A percentile compares a stretch with the other conserved stretches of the same genome.
phyloP scores from a whole-genome alignment of 1,284 basidiomycete genomes.

The Rhodotorula sp. region DNA sequence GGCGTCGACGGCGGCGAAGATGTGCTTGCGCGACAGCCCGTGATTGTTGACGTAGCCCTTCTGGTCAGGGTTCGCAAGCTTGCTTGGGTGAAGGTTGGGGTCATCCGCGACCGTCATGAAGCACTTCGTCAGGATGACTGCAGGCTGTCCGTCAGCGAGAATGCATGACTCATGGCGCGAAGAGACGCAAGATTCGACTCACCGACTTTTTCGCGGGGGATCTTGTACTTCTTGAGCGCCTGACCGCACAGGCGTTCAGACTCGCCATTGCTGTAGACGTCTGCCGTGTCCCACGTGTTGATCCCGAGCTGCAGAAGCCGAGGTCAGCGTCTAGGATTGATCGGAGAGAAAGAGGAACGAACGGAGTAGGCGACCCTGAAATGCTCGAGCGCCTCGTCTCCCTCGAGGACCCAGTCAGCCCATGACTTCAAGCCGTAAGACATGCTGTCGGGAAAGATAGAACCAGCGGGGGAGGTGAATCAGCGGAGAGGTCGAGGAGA shows the following conservation, averaged over 20 bases:
- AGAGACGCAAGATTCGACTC: not conserved
- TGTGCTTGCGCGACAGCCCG: slow-evolving; percentile 44
- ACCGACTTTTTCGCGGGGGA: slow-evolving; percentile 59
- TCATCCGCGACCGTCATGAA: slow-evolving; percentile 29
- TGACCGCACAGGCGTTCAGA: slow-evolving; percentile 74
- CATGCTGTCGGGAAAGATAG: slow-evolving; percentile 55
- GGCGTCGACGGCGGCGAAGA: slow-evolving; percentile 42
- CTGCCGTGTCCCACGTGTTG: slow-evolving; percentile 53
- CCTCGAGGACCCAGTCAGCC: slow-evolving; percentile 58
- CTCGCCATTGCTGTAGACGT: slow-evolving; percentile 64
- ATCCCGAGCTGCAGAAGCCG: slow-evolving; percentile 53
- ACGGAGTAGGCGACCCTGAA: slow-evolving; percentile 60
- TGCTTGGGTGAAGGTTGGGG: slow-evolving; percentile 24
- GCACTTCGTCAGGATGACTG: slow-evolving; percentile 70
- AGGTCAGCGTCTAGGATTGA: not conserved
- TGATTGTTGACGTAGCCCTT: slow-evolving; percentile 45
- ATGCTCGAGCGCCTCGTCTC: slow-evolving; percentile 60
- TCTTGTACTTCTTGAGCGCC: slow-evolving; percentile 67
- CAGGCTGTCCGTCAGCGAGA: no score
- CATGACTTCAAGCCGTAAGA: slow-evolving; percentile 51
- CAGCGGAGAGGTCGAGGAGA: not conserved
- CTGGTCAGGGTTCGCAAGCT: slow-evolving; percentile 20
- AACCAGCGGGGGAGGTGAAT: slow-evolving; percentile 32
- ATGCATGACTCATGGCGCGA: no score
- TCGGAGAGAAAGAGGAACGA: not conserved